A percentile compares a stretch with the other conserved stretches of the same genome.
phyloP scores from a whole-genome alignment of 1,284 basidiomycete genomes.

The Rhodotorula sp. region DNA sequence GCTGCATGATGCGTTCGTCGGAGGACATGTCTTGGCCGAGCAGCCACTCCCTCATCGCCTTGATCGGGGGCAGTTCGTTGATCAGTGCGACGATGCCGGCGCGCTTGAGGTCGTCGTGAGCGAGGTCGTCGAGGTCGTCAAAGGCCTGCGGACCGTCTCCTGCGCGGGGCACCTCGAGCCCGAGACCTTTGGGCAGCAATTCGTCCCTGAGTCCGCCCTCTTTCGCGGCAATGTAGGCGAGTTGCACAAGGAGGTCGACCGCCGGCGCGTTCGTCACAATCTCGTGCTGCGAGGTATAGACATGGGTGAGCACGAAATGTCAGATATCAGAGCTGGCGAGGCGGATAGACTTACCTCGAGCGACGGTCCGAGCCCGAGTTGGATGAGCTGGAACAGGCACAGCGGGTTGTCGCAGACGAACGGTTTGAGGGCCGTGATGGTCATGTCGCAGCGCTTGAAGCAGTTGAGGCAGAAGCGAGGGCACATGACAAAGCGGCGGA shows the following conservation, averaged over 20 bases:
- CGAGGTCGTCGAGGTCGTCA: constrained; percentile 27
- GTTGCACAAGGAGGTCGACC: constrained; percentile 43
- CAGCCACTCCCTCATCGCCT: constrained; percentile 40
- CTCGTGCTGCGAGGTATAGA: constrained; percentile 25
- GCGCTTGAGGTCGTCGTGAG: constrained; percentile 1
- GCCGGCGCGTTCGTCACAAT: constrained; percentile 36
- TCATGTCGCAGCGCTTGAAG: constrained; percentile 30
- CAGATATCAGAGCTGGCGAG: no score
- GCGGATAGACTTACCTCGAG: constrained; percentile 7
- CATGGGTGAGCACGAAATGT: background rate
- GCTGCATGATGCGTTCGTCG: constrained; percentile 30
- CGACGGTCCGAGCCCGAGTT: constrained; percentile 36
- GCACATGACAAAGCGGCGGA: constrained; percentile 43
- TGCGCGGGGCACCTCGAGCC: constrained; percentile 28
- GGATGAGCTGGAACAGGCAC: constrained; percentile 41
- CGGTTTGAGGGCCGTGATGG: constrained; percentile 27
- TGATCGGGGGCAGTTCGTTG: constrained; percentile 32
- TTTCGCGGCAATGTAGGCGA: constrained; percentile 33
- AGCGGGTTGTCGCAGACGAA: constrained; percentile 39
- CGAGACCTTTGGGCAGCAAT: constrained; percentile 29
- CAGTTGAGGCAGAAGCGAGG: constrained; percentile 42
- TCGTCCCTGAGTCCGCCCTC: constrained; percentile 32
- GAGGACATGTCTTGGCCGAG: constrained; percentile 26
- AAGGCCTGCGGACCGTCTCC: constrained; percentile 15
- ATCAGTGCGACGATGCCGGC: constrained; percentile 27